phyloP scores from a whole-genome alignment of 805 yeast species.

The Suhomyces xylopsoci region DNA sequence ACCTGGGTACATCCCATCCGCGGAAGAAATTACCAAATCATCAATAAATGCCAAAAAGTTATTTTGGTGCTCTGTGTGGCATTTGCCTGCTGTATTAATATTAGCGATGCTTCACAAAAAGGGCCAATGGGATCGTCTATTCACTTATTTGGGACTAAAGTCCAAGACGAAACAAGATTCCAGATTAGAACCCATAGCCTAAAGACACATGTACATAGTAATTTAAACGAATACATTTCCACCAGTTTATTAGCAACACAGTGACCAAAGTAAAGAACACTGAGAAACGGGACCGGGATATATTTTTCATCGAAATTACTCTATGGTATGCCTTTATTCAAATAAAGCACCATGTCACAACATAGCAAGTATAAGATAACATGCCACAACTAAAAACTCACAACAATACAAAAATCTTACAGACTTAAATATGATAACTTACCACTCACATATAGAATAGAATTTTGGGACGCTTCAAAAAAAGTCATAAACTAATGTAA shows the following conservation, averaged over 20 bases:
- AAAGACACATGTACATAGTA: not conserved
- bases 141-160: conserved; percentile 21
- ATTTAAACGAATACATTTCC: not conserved
- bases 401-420: too few species aligned
- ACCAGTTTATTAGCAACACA: not conserved
- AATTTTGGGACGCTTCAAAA: too few species aligned
- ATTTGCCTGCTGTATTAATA: conserved; percentile 82
- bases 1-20: conserved; percentile 39
- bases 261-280: too few species aligned
- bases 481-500: too few species aligned
- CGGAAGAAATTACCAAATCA: conserved; percentile 59
- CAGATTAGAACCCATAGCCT: not conserved
- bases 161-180: not conserved
- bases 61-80: conserved; percentile 94
- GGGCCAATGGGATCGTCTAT: conserved; percentile 81
- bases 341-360: too few species aligned
- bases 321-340: too few species aligned
- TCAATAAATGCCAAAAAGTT: conserved; percentile 73
- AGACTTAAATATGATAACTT: too few species aligned
- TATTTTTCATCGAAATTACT: too few species aligned
- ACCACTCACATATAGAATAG: too few species aligned
- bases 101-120: conserved; percentile 93
- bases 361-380: too few species aligned
- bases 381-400: too few species aligned
- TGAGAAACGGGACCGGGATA: too few species aligned